These are phyloP conservation scores for Fusarium begoniae DNA, from an alignment of 2,329 filamentous ascomycete genomes.

Conservation along the genomic window DNA sequence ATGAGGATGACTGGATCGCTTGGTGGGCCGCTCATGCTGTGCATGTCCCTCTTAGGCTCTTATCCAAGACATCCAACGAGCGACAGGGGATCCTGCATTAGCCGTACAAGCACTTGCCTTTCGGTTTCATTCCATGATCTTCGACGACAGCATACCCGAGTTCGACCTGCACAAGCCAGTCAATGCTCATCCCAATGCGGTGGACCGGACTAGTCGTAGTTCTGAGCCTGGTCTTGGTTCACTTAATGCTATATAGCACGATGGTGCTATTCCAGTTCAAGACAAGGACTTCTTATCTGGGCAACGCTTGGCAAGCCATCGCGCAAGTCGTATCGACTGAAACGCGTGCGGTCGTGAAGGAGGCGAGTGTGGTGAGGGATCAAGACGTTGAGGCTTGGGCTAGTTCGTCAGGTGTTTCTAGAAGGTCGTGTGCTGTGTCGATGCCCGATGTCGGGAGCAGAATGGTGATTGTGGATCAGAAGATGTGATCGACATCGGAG, in stretches of 20 bases:
- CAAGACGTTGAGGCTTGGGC: slow-evolving; percentile 3
- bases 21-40: neutral
- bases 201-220: neutral
- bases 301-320: slow-evolving; percentile 19
- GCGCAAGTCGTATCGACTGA: slow-evolving; percentile 10
- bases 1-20: too few species aligned
- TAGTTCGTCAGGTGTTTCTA: neutral
- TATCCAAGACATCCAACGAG: neutral
- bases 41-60: neutral
- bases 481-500: neutral
- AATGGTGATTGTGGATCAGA: neutral
- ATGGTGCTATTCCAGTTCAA: neutral
- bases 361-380: neutral
- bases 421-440: neutral
- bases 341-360: slow-evolving; percentile 12
- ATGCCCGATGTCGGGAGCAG: too few species aligned
- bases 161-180: neutral
- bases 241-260: neutral
- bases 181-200: neutral
- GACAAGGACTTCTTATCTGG: slow-evolving; percentile 1
- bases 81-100: neutral
- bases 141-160: neutral
- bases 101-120: neutral
- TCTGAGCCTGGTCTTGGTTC: neutral
- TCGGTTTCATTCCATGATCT: slow-evolving; percentile 2